Base-by-base conservation (phyloP, 2,329 filamentous ascomycete genomes). In the Waltergamsia citrina region DNA sequence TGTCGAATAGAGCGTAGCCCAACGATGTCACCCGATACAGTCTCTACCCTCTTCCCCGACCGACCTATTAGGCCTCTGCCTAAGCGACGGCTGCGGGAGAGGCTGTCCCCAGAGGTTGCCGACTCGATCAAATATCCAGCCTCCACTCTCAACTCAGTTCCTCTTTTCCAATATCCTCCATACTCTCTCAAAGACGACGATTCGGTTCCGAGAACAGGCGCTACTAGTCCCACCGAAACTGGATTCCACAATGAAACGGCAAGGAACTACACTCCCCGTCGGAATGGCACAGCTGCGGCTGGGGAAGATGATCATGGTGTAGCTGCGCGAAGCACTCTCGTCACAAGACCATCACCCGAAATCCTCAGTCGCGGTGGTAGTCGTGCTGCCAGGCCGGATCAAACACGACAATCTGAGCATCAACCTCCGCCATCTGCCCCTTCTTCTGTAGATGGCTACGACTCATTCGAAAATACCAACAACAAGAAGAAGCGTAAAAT, bases 401-500 rank as follows among this genome's bases (percentile, higher is more conserved):
- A 61, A n/a, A n/a, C n/a, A 21, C 65, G 63, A 38, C 62, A 66
- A 32, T 38, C 55, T 3, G 67, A 66, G 36, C 57, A 64, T 14
- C 67, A 75, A 28, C 73, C 76, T 16, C 71, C 80, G 32, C 71
- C 71, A 28, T 86, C 85, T 10, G 78, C 80, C 17, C 70, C 74
- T 6, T 81, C 80, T 5, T 82, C 81, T 3, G 65, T 75, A 9
- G 90, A 96, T 54, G 87, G 88, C 11, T 96, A 96, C 55, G 92
- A 98, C 56, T 92, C 86, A 6, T 94, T 95, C 49, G 92, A 98
- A 58, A 96, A 96, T 50, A 94, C 86, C 23, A 96, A 94, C 57
- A 98, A 98, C 55, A 98, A 98, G 62, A 98, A 96, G 67, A 96
- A 98, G 60, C 76, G 92, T 45, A 98, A 98, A 62, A 96, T 98